Evolutionary conservation across 2,329 filamentous ascomycete species (phyloP).

Genomic region (Huntiella bhutanensis): DNA sequence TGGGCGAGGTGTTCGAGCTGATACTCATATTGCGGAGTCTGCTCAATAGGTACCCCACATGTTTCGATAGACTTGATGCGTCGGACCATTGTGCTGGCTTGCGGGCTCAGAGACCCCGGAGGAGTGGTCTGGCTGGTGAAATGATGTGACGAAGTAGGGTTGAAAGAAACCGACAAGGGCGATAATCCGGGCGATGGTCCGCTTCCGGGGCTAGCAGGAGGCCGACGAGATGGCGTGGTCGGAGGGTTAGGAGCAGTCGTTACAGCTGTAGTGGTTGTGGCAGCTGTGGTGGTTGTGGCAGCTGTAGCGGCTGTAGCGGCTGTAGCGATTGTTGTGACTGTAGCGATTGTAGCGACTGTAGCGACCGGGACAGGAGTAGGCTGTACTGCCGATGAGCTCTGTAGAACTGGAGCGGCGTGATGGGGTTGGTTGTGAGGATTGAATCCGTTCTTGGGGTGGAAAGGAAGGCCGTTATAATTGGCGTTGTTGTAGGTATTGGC

Average conservation of each 20-base stretch:
- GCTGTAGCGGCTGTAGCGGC: not conserved
- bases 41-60: slow-evolving; percentile 3
- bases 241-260: not conserved
- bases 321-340: not conserved
- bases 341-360: not conserved
- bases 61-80: not conserved
- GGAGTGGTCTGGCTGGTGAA: not conserved
- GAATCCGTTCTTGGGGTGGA: not conserved
- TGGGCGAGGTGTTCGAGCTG: not conserved
- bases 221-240: not conserved
- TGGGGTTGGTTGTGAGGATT: not conserved
- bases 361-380: not conserved
- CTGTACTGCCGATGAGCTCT: not conserved
- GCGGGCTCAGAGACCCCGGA: not conserved
- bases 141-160: slow-evolving; percentile 4
- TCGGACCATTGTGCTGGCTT: slow-evolving; percentile 1
- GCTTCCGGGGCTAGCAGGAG: not conserved
- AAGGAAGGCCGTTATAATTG: not conserved
- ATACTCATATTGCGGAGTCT: not conserved
- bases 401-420: not conserved
- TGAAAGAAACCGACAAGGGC: slow-evolving; percentile 2
- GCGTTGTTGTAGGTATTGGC: not conserved
- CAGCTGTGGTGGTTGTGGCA: not conserved
- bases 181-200: not conserved
- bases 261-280: not conserved